phyloP scores from a whole-genome alignment of 2,329 filamentous ascomycete species.

The Emergomyces orientalis region DNA sequence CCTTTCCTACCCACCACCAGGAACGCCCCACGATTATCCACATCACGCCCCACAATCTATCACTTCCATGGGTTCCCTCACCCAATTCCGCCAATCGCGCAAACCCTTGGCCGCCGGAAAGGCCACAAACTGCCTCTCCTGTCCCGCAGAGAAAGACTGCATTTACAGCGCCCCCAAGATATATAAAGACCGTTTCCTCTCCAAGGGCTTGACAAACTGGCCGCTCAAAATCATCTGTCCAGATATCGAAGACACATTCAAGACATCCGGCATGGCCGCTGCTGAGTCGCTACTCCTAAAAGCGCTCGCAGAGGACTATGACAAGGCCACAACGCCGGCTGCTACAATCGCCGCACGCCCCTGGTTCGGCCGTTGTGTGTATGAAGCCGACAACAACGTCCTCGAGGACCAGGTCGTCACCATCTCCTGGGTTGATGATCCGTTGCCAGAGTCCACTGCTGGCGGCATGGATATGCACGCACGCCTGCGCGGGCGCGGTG shows the following conservation, averaged over 20 bases:
- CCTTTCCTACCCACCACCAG: constrained; percentile 59
- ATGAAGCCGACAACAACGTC: constrained; percentile 85
- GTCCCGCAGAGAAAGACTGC: constrained; percentile 64
- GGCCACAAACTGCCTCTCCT: constrained; percentile 81
- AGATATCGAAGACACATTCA: constrained; percentile 72
- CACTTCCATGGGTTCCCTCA: constrained; percentile 65
- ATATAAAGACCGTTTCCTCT: constrained; percentile 62
- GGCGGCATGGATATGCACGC: constrained; percentile 16
- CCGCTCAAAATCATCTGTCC: constrained; percentile 83
- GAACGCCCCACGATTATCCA: constrained; percentile 31
- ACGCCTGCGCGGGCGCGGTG: constrained; percentile 39
- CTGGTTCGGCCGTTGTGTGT: constrained; percentile 94
- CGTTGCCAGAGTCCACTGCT: constrained; percentile 21
- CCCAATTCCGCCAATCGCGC: constrained; percentile 63
- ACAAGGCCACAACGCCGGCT: constrained; percentile 45
- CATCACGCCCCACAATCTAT: constrained; percentile 68
- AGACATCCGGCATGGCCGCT: constrained; percentile 35
- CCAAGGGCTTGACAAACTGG: constrained; percentile 62
- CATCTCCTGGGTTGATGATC: constrained; percentile 73
- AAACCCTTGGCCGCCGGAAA: constrained; percentile 66
- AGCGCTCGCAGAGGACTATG: constrained; percentile 47
- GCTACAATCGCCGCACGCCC: constrained; percentile 41
- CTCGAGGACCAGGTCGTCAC: constrained; percentile 88
- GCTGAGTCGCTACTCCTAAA: constrained; percentile 45
- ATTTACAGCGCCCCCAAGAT: constrained; percentile 78